Base-by-base conservation (phyloP, 2,329 filamentous ascomycete species). In the Colletotrichum acutatum region DNA sequence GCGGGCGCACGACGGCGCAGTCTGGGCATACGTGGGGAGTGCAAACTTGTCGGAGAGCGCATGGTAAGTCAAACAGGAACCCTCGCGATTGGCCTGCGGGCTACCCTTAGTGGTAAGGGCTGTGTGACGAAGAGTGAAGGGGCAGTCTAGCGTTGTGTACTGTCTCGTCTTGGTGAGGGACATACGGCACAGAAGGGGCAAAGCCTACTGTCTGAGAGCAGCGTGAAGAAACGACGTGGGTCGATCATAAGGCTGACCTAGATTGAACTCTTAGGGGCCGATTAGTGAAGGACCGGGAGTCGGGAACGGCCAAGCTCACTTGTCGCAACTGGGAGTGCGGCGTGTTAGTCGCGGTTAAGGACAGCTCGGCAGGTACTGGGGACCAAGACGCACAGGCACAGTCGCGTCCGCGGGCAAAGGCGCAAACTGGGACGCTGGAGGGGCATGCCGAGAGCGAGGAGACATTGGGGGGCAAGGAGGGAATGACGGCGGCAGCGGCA, bases 311-410 rank as follows among this genome's bases (percentile, higher is more conserved):
- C 14, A 97, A 95, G 81, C 86, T 98, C 75, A 95, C 89, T 74
- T 95, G 93, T 81, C 91, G 94, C 67, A 99, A 98, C 81, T 98
- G 96, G 95, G 97, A 98, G 83, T 98, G 95, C 79, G 97, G 97
- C 46, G 94, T 99, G 1, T 77, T 98, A 28, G 80, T 98, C 53
- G 91, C 92, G 11, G 85, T 93, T 28, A 77, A 75, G 54, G 68
- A 78, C 65, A 74, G 74, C 42, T 54, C 58, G 53, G 63, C 62
- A 34, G 49, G 59, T 52, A 66, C 53, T 66, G 57, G 59, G 34
- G 77, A 76, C 46, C 66, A 60, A 78, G 77, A 66, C 32, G 60
- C 53, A 59, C 68, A 66, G 59, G 46, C 59, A 53, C 69, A 53
- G 59, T 32, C 59, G 42, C 69, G 62, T 53, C 49, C 14, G 59